Evolutionary conservation across 257 asterid species (phyloP).

Genomic region (Ballota nigra): DNA sequence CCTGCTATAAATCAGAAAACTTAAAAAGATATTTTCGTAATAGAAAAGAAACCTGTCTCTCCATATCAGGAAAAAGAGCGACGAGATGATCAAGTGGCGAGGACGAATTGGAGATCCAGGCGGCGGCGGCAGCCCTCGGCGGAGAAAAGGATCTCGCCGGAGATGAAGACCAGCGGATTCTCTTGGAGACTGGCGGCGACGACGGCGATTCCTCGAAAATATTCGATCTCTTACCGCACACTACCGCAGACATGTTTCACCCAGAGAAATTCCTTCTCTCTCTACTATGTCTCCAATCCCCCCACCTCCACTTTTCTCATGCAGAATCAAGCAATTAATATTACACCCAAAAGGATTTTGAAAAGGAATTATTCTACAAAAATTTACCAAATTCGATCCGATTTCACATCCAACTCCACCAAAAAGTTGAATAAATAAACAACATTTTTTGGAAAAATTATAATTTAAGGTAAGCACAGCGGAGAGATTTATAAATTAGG

Average conservation of each 20-base stretch:
- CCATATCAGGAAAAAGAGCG: conserved; percentile 82
- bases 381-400: conserved; percentile 13
- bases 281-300: conserved; percentile 42
- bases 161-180: conserved; percentile 76
- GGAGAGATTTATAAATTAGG: conserved; percentile 3
- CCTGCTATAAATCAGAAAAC: not conserved
- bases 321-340: conserved; percentile 35
- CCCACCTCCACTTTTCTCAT: conserved; percentile 41
- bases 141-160: conserved; percentile 55
- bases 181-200: conserved; percentile 79
- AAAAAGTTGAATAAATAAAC: not conserved
- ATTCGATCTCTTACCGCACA: conserved; percentile 98
- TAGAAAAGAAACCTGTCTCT: conserved; percentile 58
- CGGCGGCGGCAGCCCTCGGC: conserved; percentile 44
- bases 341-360: not conserved
- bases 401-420: conserved; percentile 19
- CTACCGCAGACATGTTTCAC: conserved; percentile 98
- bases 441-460: not conserved
- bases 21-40: no score
- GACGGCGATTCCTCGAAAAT: conserved; percentile 91
- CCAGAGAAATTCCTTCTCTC: conserved; percentile 32
- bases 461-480: not conserved
- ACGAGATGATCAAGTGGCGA: conserved; percentile 61
- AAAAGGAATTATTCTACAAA: not conserved
- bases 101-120: conserved; percentile 32